Conservation (phyloP, 306 rosid species). For the Argentina anserina region DNA sequence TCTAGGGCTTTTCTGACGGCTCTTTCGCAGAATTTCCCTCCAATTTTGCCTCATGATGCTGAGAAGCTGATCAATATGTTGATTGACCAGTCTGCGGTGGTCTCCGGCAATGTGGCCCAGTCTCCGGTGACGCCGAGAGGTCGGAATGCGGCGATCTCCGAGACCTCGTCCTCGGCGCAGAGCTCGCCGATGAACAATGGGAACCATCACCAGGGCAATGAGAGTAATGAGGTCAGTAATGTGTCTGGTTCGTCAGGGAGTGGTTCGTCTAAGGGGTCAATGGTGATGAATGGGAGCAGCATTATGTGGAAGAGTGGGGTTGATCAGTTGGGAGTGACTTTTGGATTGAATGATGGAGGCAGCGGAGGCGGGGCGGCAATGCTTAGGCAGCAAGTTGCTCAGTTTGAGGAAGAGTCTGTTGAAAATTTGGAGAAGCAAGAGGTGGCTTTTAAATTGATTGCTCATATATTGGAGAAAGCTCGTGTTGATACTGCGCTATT, state of each 20-base stretch:
- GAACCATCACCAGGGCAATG: constrained; percentile 36
- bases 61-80: constrained; percentile 50
- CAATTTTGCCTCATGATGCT: constrained; percentile 58
- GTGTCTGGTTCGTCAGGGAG: constrained; percentile 59
- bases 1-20: constrained; percentile 68
- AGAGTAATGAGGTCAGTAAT: constrained; percentile 52
- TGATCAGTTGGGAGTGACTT: constrained; percentile 60
- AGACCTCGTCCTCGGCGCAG: constrained; percentile 61
- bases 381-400: constrained; percentile 62
- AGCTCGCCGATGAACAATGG: constrained; percentile 72
- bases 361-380: constrained; percentile 46
- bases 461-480: constrained; percentile 62
- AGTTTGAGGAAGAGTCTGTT: constrained; percentile 87
- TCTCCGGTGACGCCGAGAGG: constrained; percentile 45
- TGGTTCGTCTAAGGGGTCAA: constrained; percentile 56
- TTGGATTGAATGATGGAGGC: constrained; percentile 60
- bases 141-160: constrained; percentile 37
- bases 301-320: constrained; percentile 58
- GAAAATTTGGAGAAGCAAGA: constrained; percentile 90
- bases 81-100: constrained; percentile 51
- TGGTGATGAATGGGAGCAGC: constrained; percentile 56
- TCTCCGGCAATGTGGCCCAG: constrained; percentile 34
- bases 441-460: constrained; percentile 76
- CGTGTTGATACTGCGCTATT: constrained; percentile 54
- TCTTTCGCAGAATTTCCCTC: constrained; percentile 57